Base-by-base conservation (phyloP, 441 rosid species). In the Manihot esculenta region DNA sequence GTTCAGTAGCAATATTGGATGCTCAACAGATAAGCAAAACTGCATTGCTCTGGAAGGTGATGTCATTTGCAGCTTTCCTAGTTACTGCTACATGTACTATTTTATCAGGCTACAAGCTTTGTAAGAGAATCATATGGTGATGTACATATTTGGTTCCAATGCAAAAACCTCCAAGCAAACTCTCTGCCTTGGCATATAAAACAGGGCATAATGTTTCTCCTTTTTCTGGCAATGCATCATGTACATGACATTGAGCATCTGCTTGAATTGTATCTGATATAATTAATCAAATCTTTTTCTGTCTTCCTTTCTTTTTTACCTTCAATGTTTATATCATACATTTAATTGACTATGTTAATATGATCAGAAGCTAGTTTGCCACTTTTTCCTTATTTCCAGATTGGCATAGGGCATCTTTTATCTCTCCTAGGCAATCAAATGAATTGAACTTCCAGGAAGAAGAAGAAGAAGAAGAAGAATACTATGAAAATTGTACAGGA, bases 61-160 rank as follows among this genome's bases (percentile, higher is more conserved):
- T 81, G 82, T 88, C 92, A 68, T 79, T 83, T 15, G 82, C 76
- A 56, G 74, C 83, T 42, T 89, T 86, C 78, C 35, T 83, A 1
- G 72, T 82, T 64, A 44, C 85, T 15, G 85, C 74, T 57, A 57
- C 62, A 38, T 87, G 83, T 54, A 63, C 84, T 69, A 55, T 86
- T 64, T 45, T 90, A 30, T 87, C 95, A 17, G 94, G 95, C 18
- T 85, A 89, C 86, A 90, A 77, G 83, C 95, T 90, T 66, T 90
- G 92, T 66, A 90, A 90, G 84, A 88, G 95, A 85, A 79, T 85
- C 72, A 81, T 71, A 45, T 92, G 97, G 94, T 82, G 81, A 82
- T 45, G 45, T 57, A 1, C 7, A n/a, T 65, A 24, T 23, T 70
- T 65, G 30, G 49, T 20, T 35, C 27, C 24, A 42, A 53, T 33